Evolutionary conservation across 2,329 filamentous ascomycete species (phyloP), one percentile per base, ranked within the genome.

Genomic region (Phialophora verrucosa): DNA sequence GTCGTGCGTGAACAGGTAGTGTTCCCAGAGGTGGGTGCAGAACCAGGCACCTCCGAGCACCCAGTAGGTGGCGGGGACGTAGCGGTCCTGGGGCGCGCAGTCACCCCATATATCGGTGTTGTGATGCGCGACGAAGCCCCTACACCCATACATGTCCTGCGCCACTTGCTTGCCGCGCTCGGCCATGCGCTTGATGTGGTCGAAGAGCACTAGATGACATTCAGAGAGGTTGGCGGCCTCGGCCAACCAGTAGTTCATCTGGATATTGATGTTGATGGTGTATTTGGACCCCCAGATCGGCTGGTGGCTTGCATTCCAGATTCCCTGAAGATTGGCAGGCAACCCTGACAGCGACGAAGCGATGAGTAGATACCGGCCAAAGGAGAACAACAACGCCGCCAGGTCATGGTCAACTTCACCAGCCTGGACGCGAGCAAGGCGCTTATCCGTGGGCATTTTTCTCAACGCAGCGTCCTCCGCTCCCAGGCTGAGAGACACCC

Each of bases 161-260:
- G 86, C 86, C 0, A 85, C 87, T 23, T 64, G 47, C 10, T 17
- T 56, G 3, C 65, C 65, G 25, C 49, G 25, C 11, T 53, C 38
- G 20, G 44, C 31, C 49, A 67, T 64, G 49, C 29, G 58, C 49
- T 64, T 14, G 25, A 67, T 67, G 42, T 59, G 51, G 38, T 64
- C 49, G 35, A 60, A 64, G 31, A 67, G 51, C 38, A 62, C 38
- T 25, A 47, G 12, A 44, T 56, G 44, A 27, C 31, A 62, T 83
- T 82, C 0, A 76, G 76, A 0, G 0, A 87, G 75, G 0, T 84
- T 84, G 0, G 83, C 85, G 60, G 84, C 80, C 38, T 86, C 84
- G 2, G 82, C 80, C 1, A 76, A 78, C 85, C 86, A 88, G 70
- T 87, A 82, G 65, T 87, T 88, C 86, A 87, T 88, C 69, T 88